These are phyloP conservation scores for Apophysomyces trapeziformis DNA, from an alignment of 371 early-diverging fungal species.

Conservation along the genomic window DNA sequence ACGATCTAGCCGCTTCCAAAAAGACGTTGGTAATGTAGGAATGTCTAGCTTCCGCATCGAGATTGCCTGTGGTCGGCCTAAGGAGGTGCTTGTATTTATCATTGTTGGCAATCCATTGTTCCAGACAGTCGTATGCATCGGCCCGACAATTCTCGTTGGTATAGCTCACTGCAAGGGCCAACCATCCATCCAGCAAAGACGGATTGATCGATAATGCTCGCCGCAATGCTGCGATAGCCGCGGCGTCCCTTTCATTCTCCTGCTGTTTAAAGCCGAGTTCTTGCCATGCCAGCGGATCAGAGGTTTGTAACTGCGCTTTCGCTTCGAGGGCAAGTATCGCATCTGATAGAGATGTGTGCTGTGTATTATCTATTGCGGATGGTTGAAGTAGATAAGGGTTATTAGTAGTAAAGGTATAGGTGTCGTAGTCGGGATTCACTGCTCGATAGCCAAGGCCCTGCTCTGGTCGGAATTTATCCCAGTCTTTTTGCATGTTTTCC, in stretches of 20 bases:
- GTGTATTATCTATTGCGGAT: conserved; percentile 44
- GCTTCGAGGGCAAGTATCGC: conserved; percentile 93
- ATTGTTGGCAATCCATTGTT: conserved; percentile 85
- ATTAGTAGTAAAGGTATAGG: conserved; percentile 76
- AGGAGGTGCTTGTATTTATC: conserved; percentile 62
- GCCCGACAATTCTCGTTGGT: conserved; percentile 88
- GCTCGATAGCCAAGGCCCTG: conserved; percentile 65
- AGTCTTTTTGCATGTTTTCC: conserved; percentile 78
- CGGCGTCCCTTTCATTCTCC: conserved; percentile 93
- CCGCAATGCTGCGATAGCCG: conserved; percentile 89
- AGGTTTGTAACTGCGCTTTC: conserved; percentile 79
- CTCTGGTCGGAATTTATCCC: conserved; percentile 64
- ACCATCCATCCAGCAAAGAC: conserved; percentile 71
- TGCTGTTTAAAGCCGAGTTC: conserved; percentile 89
- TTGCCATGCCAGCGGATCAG: conserved; percentile 86
- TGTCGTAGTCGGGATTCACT: conserved; percentile 65
- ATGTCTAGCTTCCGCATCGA: conserved; percentile 51
- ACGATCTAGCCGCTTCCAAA: conserved; percentile 77
- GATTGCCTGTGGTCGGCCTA: conserved; percentile 8
- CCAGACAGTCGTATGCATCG: conserved; percentile 88
- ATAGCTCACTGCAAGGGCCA: conserved; percentile 91
- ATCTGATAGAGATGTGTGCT: conserved; percentile 74
- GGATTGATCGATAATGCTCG: conserved; percentile 82
- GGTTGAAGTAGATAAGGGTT: conserved; percentile 76
- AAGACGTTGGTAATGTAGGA: conserved; percentile 74